Base-by-base conservation (phyloP, 306 rosid species). In the Cicer pinnatifidum region DNA sequence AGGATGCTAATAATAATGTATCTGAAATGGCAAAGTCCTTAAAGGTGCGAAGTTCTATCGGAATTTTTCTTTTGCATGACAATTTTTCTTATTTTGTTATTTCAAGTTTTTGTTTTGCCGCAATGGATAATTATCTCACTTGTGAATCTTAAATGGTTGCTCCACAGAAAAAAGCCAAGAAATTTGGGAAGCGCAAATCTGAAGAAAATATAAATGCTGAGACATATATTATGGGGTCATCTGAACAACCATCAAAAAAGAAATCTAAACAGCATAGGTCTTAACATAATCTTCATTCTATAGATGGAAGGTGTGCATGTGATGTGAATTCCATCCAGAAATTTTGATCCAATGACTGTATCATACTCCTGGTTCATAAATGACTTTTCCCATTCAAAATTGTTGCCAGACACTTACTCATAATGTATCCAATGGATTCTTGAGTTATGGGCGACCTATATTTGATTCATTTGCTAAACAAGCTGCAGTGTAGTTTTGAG, bases 161-260 rank as follows among this genome's bases (percentile, higher is more conserved):
- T 69, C 41, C 28, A 63, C 89, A 94, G 97, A 64, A 86, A 85
- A 94, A 89, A 69, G 72, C 91, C 0, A 85, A 83, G 86, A 88
- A 82, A 82, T 83, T 80, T 9, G 95, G 86, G 64, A 86, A 82
- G 73, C 79, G 85, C 52, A 94, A 87, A 72, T 38, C 83, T 13
- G 86, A 45, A 13, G 97, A 87, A 73, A 86, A 78, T 44, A 71
- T 91, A 67, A 72, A 84, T 77, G 85, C 92, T 0, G 94, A 88
- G 75, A 74, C 80, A 7, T 94, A 89, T 72, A 67, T 91, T 39
- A 84, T 88, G 7, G 82, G 81, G 56, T 72, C 91, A 5, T 80
- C 90, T 9, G 86, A 82, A 13, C 88, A 59, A 20, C 63, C 84
- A 66, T 61, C 81, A 3, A 79, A 71, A 74, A 94, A 89, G 95